Evolutionary conservation across 495 filamentous ascomycete genomes (phyloP), one percentile per base, ranked within the genome.

Genomic region (Neurospora intermedia): DNA sequence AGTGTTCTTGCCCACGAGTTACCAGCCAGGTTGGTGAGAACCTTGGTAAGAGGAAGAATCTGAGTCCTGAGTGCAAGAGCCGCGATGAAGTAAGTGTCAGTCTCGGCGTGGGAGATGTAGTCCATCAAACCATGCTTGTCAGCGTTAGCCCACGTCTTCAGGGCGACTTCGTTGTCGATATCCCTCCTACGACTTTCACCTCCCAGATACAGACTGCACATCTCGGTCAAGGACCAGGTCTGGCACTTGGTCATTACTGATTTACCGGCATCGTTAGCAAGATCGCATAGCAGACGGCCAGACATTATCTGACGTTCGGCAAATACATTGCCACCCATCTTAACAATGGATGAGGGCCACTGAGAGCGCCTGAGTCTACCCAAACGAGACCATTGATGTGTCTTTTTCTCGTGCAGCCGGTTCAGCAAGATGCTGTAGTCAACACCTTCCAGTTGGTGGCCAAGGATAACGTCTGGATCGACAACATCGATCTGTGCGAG

Each of bases 1-100:
- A 99, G 84, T 1, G 96, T 99, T 79, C 96, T 89, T 71, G 95
- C 96, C 96, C 96, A 99, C 13, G 96, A 98, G 81, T 99, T 99
- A 73, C 96, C 96, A 48, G 96, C 96, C 78, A 98, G 87, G 78
- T 99, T 98, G 20, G 96, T 99, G 73, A 99, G 87, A 46, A 97
- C 91, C 80, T 97, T 98, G 18, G 94, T 96, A 46, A 99, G 86
- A 38, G 96, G 92, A 43, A 99, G 86, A 87, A 98, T 93, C 82
- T 99, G 96, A 5, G 94, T 88, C 69, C 91, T 89, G 66, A 99
- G 78, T 6, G 94, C 93, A 73, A 99, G 82, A 7, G 96, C 96
- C 20, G 94, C 91, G 75, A 98, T 91, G 83, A 96, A 99, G 80
- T 94, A 97, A 6, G 96, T 98, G 82, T 99, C 96, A 3, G 93